Base-by-base conservation (phyloP, 1,139 yeast species). In the Pichia sp. region DNA sequence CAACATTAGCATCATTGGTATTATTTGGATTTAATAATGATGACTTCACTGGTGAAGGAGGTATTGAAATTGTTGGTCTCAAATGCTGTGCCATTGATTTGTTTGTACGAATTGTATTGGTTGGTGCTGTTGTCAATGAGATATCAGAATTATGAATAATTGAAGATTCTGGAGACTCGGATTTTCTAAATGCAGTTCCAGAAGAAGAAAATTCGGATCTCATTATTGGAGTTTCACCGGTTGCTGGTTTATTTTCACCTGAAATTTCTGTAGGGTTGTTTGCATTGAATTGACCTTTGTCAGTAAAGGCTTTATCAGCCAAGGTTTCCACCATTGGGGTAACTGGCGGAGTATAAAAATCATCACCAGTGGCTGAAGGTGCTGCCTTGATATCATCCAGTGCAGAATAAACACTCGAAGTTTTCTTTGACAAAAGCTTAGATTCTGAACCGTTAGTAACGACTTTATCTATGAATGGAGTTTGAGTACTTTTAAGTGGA, bases 41-140 rank as follows among this genome's bases (percentile, higher is more conserved):
- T 9, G 29, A n/a, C 4, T 9, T n/a, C 10, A 29, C 10, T 7
- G 39, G 10, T 9, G 31, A 28, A 10, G 4, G 25, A 10, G 30
- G 8, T 34, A 11, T 26, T n/a, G 33, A 26, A 29, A 52, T 42
- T 1, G 59, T 58, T 18, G 65, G 60, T 46, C 67, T 58, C 38
- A 64, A 45, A 42, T 62, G 59, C 43, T 63, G 63, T 3, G 67
- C 67, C 67, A 64, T 64, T 7, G 57, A 51, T 29, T 48, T 50
- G 29, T 43, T 51, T 7, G 43, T 29, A 8, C 36, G 40, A 5
- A 44, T 29, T 8, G 34, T 32, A 7, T 45, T 36, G 7, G 31
- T 4, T 10, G 50, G 43, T 18, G 44, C 34, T 7, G 41, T 46
- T 4, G 45, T n/a, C 33, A 26, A n/a, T 3, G 39, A 26, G 26